Base-by-base conservation (phyloP, 495 filamentous ascomycete genomes). In the Cryomyces antarcticus region DNA sequence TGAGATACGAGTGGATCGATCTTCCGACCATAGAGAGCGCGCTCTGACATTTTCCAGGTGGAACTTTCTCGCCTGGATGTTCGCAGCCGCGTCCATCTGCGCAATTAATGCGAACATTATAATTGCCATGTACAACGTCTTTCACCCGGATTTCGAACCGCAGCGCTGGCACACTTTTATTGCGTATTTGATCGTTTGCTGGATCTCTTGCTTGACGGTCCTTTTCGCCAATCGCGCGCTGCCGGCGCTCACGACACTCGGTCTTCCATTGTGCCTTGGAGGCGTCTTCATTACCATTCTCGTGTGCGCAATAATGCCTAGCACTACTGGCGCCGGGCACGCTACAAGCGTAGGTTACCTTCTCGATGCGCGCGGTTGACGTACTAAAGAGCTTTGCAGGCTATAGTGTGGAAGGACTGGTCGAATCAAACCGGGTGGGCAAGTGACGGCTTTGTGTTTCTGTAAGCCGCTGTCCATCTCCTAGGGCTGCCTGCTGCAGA, bases 11-110 rank as follows among this genome's bases (percentile, higher is more conserved):
- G 1, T 24, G 17, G 17, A 24, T 24, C 17, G 17, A 24, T 24
- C 17, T 24, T 24, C 17, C 17, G 17, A 24, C 17, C 17, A 24
- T 1, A 24, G 17, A 24, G 17, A 24, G 17, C 17, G 17, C 17
- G 2, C 10, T 12, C n/a, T 24, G 17, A 24, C 17, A 24, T 24
- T 24, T 2, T 24, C 9, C 29, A 53, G 51, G 51, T 55, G 47
- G 63, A 92, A 92, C 53, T 78, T 75, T 52, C 70, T 82, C 43
- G 84, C 76, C n/a, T 86, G 82, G 82, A 55, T 80, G 48, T 70
- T 80, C 60, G 52, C 69, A 44, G 61, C 74, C 4, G 75, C 81
- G 9, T 77, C 80, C 1, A 75, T 85, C 46, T 62, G 68, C 3
- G 62, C 70, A 35, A 84, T 86, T 43, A 67, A 77, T 7, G 72